These are phyloP conservation scores for Emiliania huxleyi DNA, from an alignment of 78 protist species.

Conservation along the genomic window DNA sequence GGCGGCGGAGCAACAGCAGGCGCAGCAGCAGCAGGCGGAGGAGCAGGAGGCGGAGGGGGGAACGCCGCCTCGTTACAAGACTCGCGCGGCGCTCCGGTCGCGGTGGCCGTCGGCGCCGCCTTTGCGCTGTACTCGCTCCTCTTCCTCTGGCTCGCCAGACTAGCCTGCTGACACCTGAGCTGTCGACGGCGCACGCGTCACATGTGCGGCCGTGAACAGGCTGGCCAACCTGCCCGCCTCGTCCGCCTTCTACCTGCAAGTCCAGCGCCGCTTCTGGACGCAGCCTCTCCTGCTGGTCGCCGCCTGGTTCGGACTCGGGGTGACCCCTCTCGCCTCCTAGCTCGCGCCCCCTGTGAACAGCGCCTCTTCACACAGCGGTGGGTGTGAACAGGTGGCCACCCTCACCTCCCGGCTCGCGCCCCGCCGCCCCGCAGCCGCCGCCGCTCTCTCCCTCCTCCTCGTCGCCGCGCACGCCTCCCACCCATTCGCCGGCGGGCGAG, in stretches of 20 bases:
- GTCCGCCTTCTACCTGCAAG: neutral
- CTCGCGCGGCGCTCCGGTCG: neutral
- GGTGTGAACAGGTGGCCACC: neutral
- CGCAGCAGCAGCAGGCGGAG: too few species aligned
- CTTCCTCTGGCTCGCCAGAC: neutral
- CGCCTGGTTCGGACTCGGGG: neutral
- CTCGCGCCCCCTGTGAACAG: too few species aligned
- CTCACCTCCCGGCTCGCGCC: neutral
- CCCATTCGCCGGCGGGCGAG: too few species aligned
- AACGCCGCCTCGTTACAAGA: too few species aligned
- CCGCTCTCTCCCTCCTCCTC: too few species aligned
- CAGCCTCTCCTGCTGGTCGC: neutral
- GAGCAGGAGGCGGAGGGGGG: too few species aligned
- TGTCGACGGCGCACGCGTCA: too few species aligned
- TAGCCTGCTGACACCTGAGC: too few species aligned
- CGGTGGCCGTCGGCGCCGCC: neutral
- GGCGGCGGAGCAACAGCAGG: too few species aligned
- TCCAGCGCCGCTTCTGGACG: slow-evolving; percentile 23
- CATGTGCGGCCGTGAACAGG: too few species aligned
- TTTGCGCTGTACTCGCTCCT: neutral
- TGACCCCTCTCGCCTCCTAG: too few species aligned
- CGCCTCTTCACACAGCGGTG: too few species aligned
- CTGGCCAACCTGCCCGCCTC: neutral
- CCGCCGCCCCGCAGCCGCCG: neutral
- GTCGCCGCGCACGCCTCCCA: neutral